Base-by-base conservation (phyloP, 805 yeast species). In the Ascoidea asiatica region DNA sequence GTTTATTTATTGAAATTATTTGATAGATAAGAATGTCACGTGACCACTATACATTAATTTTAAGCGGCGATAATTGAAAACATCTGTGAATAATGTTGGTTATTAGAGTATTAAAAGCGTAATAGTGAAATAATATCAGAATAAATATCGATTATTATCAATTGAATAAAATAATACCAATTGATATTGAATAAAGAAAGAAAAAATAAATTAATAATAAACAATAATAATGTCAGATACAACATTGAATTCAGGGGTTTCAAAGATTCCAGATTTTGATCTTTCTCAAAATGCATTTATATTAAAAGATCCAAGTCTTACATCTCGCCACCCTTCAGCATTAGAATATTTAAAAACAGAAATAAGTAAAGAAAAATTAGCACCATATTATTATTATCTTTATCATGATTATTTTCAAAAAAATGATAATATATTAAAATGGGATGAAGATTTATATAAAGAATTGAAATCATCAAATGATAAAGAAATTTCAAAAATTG, bases 261-360 rank as follows among this genome's bases (percentile, higher is more conserved):
- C 74, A 38, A 71, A 74, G 53, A 74, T 86, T 21, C 97, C 97
- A 22, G 88, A 89, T 59, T 81, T 83, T 64, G 71, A 69, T 53
- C 73, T 89, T 37, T 80, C 95, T n/a, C 89, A 87, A 57, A 68
- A 75, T 46, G 84, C 89, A 37, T 90, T 83, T 60, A 69, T 77
- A 43, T 67, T 84, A 47, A 65, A 68, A 35, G 61, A 58, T 40
- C 65, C 67, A 22, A 65, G 57, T 33, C 57, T 65, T 43, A 48
- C 56, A 52, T 55, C 50, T 49, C 62, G 61, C 54, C 74, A 71
- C 53, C 72, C 70, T 15, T 59, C 60, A 15, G 61, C 75, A 20
- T 56, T 66, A 45, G 53, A 60, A 42, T 71, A 71, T 41, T 66
- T 90, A 39, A 52, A 74, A 37, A 67, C 63, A 36, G 66, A 72